A percentile compares a stretch with the other conserved stretches of the same genome.
Evolutionary conservation across 139 green algal species (phyloP).

Genomic region (Astrephomene gubernaculifera): DNA sequence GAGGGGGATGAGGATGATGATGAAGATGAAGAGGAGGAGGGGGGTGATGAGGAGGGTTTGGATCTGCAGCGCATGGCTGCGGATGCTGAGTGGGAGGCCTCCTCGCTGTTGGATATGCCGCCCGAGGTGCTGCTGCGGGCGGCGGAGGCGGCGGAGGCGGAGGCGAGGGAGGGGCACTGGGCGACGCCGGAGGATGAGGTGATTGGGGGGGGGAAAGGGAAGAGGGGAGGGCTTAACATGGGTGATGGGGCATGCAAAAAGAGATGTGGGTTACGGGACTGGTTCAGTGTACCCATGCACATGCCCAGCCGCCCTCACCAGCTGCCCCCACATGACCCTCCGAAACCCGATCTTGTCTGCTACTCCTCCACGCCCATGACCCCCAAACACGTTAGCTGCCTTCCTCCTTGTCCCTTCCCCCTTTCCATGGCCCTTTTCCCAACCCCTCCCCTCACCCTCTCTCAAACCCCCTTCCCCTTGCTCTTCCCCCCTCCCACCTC

Average conservation of each 20-base stretch:
- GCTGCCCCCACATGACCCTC: too few relatives aligned
- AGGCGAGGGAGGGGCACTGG: neutral
- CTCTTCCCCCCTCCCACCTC: neutral
- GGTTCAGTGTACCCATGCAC: too few relatives aligned
- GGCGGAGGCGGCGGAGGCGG: neutral
- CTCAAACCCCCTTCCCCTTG: too few relatives aligned
- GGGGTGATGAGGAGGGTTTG: neutral
- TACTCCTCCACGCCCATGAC: too few relatives aligned
- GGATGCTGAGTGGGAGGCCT: slow-evolving; percentile 16
- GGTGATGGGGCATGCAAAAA: too few relatives aligned
- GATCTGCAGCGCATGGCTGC: neutral
- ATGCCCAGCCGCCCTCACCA: too few relatives aligned
- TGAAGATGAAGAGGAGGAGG: neutral
- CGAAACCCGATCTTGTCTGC: too few relatives aligned
- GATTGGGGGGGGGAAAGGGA: too few relatives aligned
- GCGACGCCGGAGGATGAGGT: neutral
- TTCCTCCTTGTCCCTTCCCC: neutral
- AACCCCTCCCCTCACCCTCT: neutral
- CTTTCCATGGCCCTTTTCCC: neutral
- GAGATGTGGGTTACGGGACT: too few relatives aligned
- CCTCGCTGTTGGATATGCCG: slow-evolving; percentile 10
- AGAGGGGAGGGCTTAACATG: too few relatives aligned
- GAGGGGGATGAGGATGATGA: neutral
- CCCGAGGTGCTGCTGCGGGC: slow-evolving; percentile 17
- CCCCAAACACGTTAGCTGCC: too few relatives aligned